These are phyloP conservation scores for Spirogloea muscicola DNA, from an alignment of 139 green algal genomes.

Conservation along the genomic window DNA sequence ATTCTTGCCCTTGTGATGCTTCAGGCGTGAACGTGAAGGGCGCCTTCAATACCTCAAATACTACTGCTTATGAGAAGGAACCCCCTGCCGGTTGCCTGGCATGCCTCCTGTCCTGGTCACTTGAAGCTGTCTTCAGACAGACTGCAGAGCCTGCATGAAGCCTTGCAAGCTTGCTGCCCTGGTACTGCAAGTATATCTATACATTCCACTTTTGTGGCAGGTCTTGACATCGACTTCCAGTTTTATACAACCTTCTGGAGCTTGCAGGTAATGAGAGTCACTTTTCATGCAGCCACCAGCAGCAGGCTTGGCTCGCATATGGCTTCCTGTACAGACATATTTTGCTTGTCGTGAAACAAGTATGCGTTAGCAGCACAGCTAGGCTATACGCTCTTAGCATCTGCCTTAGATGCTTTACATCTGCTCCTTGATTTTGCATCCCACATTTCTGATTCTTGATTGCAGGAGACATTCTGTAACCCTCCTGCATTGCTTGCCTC, in stretches of 20 bases:
- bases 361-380: no score
- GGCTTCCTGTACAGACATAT: no score
- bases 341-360: no score
- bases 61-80: slow-evolving; percentile 54
- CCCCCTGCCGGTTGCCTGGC: slow-evolving; percentile 43
- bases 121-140: no score
- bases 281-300: no score
- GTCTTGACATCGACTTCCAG: slow-evolving; percentile 46
- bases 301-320: no score
- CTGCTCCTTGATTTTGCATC: background rate
- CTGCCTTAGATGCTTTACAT: background rate
- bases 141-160: no score
- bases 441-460: background rate
- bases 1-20: slow-evolving; percentile 4
- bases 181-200: no score
- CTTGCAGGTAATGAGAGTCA: slow-evolving; percentile 53
- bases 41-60: slow-evolving; percentile 53
- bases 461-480: slow-evolving; percentile 26
- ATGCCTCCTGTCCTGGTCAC: background rate
- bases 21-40: slow-evolving; percentile 56
- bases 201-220: no score
- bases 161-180: no score
- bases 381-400: no score
- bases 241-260: slow-evolving; percentile 78
- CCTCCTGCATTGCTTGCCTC: background rate